Evolutionary conservation across 768 basidiomycete genomes (phyloP).

Genomic region (Fomitopsis pulvina): DNA sequence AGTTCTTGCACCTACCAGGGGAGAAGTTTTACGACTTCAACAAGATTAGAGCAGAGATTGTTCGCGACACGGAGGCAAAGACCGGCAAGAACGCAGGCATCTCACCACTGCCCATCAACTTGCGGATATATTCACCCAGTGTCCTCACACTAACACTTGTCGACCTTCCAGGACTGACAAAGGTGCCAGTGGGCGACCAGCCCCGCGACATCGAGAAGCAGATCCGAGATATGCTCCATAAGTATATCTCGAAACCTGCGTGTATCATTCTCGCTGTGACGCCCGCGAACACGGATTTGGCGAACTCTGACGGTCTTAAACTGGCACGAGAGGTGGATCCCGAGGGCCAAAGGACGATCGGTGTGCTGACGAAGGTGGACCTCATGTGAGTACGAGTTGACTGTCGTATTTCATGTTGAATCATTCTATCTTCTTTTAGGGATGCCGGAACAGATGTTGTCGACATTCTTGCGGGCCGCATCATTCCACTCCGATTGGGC

Average conservation of each 20-base stretch:
- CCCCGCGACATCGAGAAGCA: slow-evolving; percentile 97
- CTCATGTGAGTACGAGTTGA: slow-evolving; percentile 65
- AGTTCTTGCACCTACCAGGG: slow-evolving; percentile 93
- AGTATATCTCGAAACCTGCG: slow-evolving; percentile 91
- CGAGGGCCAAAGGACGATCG: slow-evolving; percentile 93
- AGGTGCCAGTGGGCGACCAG: slow-evolving; percentile 94
- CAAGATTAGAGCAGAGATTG: slow-evolving; percentile 94
- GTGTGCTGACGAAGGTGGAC: slow-evolving; percentile 97
- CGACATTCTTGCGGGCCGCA: slow-evolving; percentile 94
- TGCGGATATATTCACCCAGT: slow-evolving; percentile 95
- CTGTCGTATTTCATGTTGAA: slow-evolving; percentile 2
- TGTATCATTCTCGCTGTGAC: slow-evolving; percentile 97
- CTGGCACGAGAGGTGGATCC: slow-evolving; percentile 88
- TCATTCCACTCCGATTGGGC: slow-evolving; percentile 92
- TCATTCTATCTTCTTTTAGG: slow-evolving; percentile 43
- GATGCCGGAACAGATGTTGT: slow-evolving; percentile 98
- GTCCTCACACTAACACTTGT: slow-evolving; percentile 96
- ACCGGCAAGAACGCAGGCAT: slow-evolving; percentile 98
- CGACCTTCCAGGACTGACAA: slow-evolving; percentile 93
- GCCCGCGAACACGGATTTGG: slow-evolving; percentile 92
- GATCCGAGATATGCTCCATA: slow-evolving; percentile 93
- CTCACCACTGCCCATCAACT: slow-evolving; percentile 94
- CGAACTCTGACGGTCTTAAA: slow-evolving; percentile 92
- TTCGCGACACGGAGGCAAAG: slow-evolving; percentile 96
- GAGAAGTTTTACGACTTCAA: slow-evolving; percentile 98